Base-by-base conservation (phyloP, 306 rosid genomes). In the Hippophae gyantsensis region DNA sequence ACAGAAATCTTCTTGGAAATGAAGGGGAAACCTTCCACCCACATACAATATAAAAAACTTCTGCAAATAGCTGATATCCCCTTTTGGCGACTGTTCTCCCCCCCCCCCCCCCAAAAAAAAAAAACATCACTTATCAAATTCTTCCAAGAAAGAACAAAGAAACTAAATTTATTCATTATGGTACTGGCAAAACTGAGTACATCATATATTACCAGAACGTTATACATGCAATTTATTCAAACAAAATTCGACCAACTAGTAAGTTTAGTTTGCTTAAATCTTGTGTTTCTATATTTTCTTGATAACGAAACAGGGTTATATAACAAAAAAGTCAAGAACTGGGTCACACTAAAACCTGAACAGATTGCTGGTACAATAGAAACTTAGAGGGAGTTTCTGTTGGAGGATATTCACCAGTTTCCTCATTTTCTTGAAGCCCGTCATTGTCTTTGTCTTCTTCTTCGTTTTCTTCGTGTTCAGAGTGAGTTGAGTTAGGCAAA, bases 1-100 rank as follows among this genome's bases (percentile, higher is more conserved):
- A 51, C 95, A 85, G 53, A 90, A 90, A 87, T 87, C 89, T 74
- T 90, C 96, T 78, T 85, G 96, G 70, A 85, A 81, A 78, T 90
- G 92, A 54, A 90, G 86, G 40, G 96, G 92, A 63, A 74, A 42
- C 73, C 96, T 87, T 69, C 95, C 95, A 66, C 95, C 96, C 46
- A 87, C 96, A 67, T 85, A 90, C 83, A 69, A 79, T 80, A 87
- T 74, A 78, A 87, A 87, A 80, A 90, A 90, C 78, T 85, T 87
- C 73, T 79, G 95, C 92, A 90, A 27, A 69, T 87, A 87, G 69
- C 89, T 90, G 44, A 90, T 82, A 64, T 90, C 96, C 71, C 97
- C 95, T 78, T 90, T 87, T 50, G 95, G 97, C 44, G 89, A 87
- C 96, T 87, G 82, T 57, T 51, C 48, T 68, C 54, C 62, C 5